Conservation (phyloP, 768 basidiomycete species). For the Tephrocybe sp. region DNA sequence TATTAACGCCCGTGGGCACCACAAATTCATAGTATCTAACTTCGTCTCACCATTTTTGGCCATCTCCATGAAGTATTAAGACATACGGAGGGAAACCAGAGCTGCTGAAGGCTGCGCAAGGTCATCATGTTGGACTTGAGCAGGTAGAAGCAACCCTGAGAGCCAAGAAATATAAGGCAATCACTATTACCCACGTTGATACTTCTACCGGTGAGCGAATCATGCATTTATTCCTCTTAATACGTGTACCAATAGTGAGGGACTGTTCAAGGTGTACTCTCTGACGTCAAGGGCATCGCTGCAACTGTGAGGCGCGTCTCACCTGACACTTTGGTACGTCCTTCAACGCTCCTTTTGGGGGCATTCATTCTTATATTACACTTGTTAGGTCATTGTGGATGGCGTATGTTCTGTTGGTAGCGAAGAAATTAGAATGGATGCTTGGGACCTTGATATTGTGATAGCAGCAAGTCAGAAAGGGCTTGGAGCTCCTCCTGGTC, state of each 20-base stretch:
- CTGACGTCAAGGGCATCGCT: constrained; percentile 68
- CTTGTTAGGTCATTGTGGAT: constrained; percentile 63
- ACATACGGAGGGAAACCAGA: constrained; percentile 81
- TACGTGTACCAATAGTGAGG: background rate
- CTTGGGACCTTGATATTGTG: constrained; percentile 84
- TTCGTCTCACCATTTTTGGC: background rate
- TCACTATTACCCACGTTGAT: constrained; percentile 90
- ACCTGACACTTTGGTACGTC: constrained; percentile 69
- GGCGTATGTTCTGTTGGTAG: constrained; percentile 91
- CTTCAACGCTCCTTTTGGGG: background rate
- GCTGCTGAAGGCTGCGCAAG: constrained; percentile 68
- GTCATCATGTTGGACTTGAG: constrained; percentile 50
- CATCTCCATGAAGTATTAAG: constrained; percentile 5
- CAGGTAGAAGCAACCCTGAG: constrained; percentile 62
- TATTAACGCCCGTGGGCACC: background rate
- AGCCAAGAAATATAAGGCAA: constrained; percentile 70
- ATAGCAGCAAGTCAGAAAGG: constrained; percentile 83
- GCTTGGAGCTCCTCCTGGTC: constrained; percentile 81
- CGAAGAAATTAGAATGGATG: constrained; percentile 87
- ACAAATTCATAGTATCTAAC: constrained; percentile 47
- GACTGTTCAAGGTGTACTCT: constrained; percentile 58
- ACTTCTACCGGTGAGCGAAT: constrained; percentile 62
- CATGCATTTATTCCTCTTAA: background rate
- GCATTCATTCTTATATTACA: constrained; percentile 4
- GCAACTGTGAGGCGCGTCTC: constrained; percentile 66